Percentiles rank a stretch among this genome's conserved stretches.
Evolutionary conservation across 192 early-diverging fungal species (phyloP).

Genomic region (Dispira parvispora): DNA sequence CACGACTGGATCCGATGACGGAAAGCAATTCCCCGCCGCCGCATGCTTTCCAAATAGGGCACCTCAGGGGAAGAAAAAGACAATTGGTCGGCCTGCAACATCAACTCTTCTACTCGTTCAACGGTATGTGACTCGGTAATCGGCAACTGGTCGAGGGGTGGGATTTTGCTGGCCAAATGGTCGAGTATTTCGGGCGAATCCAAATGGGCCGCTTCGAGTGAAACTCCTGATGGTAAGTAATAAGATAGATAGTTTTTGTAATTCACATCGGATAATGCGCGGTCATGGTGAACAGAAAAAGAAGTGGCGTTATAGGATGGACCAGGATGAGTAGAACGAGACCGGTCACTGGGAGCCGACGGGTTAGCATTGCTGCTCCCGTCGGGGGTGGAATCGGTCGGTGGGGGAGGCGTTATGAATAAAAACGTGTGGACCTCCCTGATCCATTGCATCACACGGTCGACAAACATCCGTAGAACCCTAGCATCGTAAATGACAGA

Average conservation of each 20-base stretch:
- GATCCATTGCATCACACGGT: conserved; percentile 25
- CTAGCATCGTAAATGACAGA: conserved; percentile 21
- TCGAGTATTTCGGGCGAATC: no score
- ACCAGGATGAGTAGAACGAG: no score
- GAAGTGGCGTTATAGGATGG: no score
- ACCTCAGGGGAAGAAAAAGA: conserved; percentile 24
- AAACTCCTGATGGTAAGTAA: no score
- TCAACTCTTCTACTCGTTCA: neutral
- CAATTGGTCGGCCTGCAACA: conserved; percentile 3
- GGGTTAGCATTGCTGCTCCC: no score
- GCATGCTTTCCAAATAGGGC: conserved; percentile 17
- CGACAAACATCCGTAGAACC: conserved; percentile 20
- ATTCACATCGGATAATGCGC: no score
- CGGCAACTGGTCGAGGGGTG: neutral
- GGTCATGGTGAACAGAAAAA: no score
- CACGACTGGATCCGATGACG: conserved; percentile 1
- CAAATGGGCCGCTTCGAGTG: no score
- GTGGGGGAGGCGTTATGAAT: neutral
- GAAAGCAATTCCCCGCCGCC: neutral
- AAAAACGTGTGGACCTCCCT: conserved; percentile 23
- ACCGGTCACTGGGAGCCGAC: no score
- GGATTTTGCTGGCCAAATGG: no score
- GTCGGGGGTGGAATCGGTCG: no score
- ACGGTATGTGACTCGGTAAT: neutral
- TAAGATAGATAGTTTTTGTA: no score